Base-by-base conservation (phyloP, 176 grass and related monocot species). In the Saccharum officinarum region DNA sequence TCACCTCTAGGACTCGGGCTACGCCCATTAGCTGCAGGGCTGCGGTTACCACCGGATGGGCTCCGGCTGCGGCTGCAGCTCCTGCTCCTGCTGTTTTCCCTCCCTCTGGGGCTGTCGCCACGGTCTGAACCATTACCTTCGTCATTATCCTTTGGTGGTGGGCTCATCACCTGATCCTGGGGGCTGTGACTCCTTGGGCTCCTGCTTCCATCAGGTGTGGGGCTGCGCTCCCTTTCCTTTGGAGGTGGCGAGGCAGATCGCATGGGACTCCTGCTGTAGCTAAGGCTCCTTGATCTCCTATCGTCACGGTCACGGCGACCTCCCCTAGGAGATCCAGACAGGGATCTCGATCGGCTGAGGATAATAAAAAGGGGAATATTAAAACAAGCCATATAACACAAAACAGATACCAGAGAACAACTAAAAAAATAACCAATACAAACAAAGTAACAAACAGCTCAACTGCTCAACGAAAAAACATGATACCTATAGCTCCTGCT, bases 181-280 rank as follows among this genome's bases (percentile, higher is more conserved):
- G 91, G 79, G 47, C 79, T 82, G 33, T 12, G 83, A 15, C 88
- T 97, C 92, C 77, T 86, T 4, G 92, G 92, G 31, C 93, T 98
- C 83, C 66, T 76, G 16, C 90, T 92, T 10, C 86, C 86, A 75
- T 86, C 88, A 55, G 91, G 87, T 17, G 85, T 85, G 15, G 45
- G 76, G 84, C 96, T 94, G 49, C 36, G 89, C 37, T 86, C 88
- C 76, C 69, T 84, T n/a, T 59, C 77, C 83, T 91, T 98, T 17
- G 65, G 45, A 37, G 86, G 82, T 26, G 91, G 88, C 3, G 92
- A 83, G 22, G 76, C 59, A 0, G 81, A 89, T 4, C 76, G 57
- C 84, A 87, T 92, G 10, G 95, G 92, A 86, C 93, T 99, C 84
- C 83, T 89, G 92, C 97, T 94, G 70, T 99, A 89, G 25, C 87